Base-by-base conservation (phyloP, 768 basidiomycete species). In the Russula ochroleuca region DNA sequence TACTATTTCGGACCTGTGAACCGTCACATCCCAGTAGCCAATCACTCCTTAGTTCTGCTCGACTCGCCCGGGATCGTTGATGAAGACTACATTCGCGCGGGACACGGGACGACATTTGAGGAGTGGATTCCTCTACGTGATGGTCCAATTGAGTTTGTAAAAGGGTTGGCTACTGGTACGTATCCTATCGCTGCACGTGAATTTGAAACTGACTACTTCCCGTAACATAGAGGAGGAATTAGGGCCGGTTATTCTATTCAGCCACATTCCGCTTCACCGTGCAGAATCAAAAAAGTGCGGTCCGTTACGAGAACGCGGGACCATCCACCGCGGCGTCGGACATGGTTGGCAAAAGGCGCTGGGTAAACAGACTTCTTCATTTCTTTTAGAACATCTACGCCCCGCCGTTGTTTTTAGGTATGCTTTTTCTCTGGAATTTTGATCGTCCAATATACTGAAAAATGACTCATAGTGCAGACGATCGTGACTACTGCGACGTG, bases 401-500 rank as follows among this genome's bases (percentile, higher is more conserved):
- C 94, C 94, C 13, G 73, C 76, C 11, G 68, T 83, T 1, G 79
- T 96, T 2, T 93, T 90, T 72, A 92, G 87, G 89, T 87, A 54
- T 68, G 79, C 4, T 4, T 0, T 19, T 10, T 56, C 38, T 33
- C 15, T 52, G 1, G 21, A 3, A 40, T 41, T 9, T 38, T 45
- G 35, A 59, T n/a, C 21, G 61, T 59, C 58, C n/a, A 28, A 47
- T 14, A 43, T 23, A 37, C 33, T 35, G 1, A 63, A 47, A 8
- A 33, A 9, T n/a, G 7, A 2, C 14, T 21, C 5, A 21, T 66
- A 91, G 90, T 70, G 94, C 87, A 7, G 93, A 98, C 74, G 91
- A 96, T 73, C 89, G 92, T 55, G 94, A 97, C 74, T 91, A 91
- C 69, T 98, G 94, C 70, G 90, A 92, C 68, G 81, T 87, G 69